Evolutionary conservation across 2,329 filamentous ascomycete species (phyloP).

Genomic region (Fusarium anthophilum): DNA sequence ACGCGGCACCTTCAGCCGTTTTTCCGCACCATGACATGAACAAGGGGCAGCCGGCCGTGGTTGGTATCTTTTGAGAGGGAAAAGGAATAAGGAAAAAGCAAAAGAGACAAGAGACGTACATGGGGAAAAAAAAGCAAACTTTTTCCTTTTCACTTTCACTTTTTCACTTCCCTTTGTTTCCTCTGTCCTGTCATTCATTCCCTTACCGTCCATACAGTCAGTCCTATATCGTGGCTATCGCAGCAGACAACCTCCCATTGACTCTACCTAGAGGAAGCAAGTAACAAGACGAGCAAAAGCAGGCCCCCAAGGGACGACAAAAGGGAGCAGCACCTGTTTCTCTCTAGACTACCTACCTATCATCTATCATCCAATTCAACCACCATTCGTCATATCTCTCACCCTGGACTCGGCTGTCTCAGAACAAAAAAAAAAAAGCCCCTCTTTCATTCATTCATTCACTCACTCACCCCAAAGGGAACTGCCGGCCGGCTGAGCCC

Average conservation of each 20-base stretch:
- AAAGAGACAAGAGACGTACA: background rate
- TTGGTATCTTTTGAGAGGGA: background rate
- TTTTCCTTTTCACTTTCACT: slow-evolving; percentile 5
- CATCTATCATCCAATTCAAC: background rate
- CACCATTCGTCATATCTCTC: slow-evolving; percentile 23
- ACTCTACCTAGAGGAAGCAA: background rate
- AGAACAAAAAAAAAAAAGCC: slow-evolving; percentile 9
- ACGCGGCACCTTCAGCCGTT: slow-evolving; percentile 32
- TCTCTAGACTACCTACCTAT: slow-evolving; percentile 12
- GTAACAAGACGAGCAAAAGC: background rate
- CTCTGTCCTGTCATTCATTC: slow-evolving; percentile 12
- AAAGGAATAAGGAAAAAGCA: background rate
- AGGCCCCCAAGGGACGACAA: background rate
- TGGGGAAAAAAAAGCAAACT: background rate
- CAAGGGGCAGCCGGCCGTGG: slow-evolving; percentile 18
- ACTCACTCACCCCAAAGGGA: slow-evolving; percentile 3
- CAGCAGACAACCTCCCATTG: background rate
- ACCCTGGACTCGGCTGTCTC: slow-evolving; percentile 29
- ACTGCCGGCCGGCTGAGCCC: background rate
- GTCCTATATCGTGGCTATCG: background rate
- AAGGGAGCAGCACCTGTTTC: slow-evolving; percentile 30
- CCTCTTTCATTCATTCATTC: slow-evolving; percentile 8
- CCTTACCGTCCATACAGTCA: slow-evolving; percentile 1
- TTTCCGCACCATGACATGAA: slow-evolving; percentile 16
- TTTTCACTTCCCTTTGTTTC: slow-evolving; percentile 12